Conservation (phyloP, 1,139 yeast genomes). For the Lodderomyces oxycetoniae region DNA sequence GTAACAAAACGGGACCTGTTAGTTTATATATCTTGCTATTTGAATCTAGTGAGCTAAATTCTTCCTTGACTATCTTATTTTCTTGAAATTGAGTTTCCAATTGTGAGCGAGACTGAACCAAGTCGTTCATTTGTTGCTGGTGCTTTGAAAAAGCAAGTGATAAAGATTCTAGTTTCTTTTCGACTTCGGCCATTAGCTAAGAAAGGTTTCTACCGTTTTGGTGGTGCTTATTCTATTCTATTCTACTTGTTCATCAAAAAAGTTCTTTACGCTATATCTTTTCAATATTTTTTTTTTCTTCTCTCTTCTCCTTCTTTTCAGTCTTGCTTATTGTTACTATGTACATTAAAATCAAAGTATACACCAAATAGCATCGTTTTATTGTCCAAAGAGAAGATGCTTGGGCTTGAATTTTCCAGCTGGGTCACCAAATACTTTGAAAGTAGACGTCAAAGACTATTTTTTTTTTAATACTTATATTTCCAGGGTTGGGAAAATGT, state of each 20-base stretch:
- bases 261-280: not conserved
- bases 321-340: no score
- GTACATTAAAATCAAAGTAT: no score
- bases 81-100: constrained; percentile 83
- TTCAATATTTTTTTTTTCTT: not conserved
- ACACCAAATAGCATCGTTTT: no score
- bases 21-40: constrained; percentile 75
- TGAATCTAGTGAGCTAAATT: constrained; percentile 58
- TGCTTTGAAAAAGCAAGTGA: constrained; percentile 36
- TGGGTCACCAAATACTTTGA: no score
- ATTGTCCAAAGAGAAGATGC: no score
- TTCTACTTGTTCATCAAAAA: not conserved
- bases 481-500: constrained; percentile 19
- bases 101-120: constrained; percentile 59
- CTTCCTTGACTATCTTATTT: constrained; percentile 84
- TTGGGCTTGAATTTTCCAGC: no score
- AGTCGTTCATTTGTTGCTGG: constrained; percentile 38
- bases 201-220: not conserved
- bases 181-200: constrained; percentile 21
- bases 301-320: no score
- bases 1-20: constrained; percentile 87
- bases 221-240: not conserved
- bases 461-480: not conserved
- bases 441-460: no score
- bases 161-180: constrained; percentile 37